phyloP scores from a whole-genome alignment of 768 basidiomycete genomes.

The Lentinula sp. region DNA sequence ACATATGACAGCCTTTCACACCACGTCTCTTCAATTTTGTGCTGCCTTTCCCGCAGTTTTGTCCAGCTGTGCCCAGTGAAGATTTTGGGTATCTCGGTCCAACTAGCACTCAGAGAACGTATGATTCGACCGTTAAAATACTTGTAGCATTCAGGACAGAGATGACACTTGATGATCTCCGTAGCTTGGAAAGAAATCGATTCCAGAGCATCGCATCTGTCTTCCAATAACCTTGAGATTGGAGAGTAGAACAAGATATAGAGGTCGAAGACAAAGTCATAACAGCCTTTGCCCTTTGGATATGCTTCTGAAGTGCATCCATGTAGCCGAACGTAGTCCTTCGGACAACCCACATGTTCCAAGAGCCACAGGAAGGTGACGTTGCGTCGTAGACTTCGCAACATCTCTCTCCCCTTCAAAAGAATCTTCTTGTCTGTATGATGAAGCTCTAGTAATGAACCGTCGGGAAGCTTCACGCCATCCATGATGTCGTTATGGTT shows the following conservation, averaged over 20 bases:
- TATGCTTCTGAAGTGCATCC: neutral
- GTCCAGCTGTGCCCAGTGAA: neutral
- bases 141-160: neutral
- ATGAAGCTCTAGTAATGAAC: slow-evolving; percentile 3
- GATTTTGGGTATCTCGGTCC: neutral
- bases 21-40: neutral
- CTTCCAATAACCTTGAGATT: neutral
- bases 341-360: slow-evolving; percentile 3
- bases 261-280: neutral
- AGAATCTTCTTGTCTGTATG: slow-evolving; percentile 7
- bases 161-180: neutral
- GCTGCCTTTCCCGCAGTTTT: neutral
- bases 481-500: slow-evolving; percentile 12
- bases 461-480: slow-evolving; percentile 12
- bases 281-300: neutral
- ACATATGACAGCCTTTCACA: neutral
- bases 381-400: slow-evolving; percentile 12
- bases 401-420: slow-evolving; percentile 12
- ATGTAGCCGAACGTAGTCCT: neutral
- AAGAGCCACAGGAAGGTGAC: slow-evolving; percentile 12
- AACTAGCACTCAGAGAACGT: neutral
- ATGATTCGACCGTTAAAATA: neutral
- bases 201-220: neutral
- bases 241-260: neutral
- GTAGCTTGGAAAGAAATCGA: neutral